Evolutionary conservation across 2,329 filamentous ascomycete species (phyloP).

Genomic region (Paramyrothecium roridum): DNA sequence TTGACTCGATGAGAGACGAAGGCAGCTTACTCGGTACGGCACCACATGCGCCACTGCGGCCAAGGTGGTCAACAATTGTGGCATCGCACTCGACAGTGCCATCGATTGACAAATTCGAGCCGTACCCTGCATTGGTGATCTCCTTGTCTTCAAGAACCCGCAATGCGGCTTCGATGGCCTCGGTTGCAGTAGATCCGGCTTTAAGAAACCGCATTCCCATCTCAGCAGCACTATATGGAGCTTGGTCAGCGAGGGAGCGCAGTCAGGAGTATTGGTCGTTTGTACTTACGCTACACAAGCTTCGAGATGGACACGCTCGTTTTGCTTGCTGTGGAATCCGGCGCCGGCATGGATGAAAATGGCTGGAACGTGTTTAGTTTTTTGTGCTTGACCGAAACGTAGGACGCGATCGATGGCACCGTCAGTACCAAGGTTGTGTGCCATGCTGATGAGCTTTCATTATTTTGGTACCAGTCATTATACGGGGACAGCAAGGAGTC

Average conservation of each 20-base stretch:
- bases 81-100: conserved; percentile 94
- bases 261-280: neutral
- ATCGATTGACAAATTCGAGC: conserved; percentile 89
- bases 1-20: neutral
- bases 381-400: conserved; percentile 25
- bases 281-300: conserved; percentile 79
- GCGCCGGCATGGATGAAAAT: conserved; percentile 97
- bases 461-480: conserved; percentile 27
- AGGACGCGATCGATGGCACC: conserved; percentile 37
- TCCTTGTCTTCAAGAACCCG: conserved; percentile 87
- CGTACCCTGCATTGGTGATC: conserved; percentile 94
- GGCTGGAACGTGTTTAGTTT: conserved; percentile 51
- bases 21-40: conserved; percentile 73
- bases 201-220: conserved; percentile 79
- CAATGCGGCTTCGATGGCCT: conserved; percentile 88
- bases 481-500: conserved; percentile 6
- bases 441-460: conserved; percentile 34
- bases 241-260: neutral
- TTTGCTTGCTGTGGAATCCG: conserved; percentile 85
- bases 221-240: conserved; percentile 65
- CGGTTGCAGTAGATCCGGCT: conserved; percentile 74
- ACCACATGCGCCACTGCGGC: conserved; percentile 89
- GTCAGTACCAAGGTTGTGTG: conserved; percentile 41
- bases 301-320: conserved; percentile 79
- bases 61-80: conserved; percentile 84